phyloP scores from a whole-genome alignment of 1,284 basidiomycete genomes.

The Cutaneotrichosporon dermatis region DNA sequence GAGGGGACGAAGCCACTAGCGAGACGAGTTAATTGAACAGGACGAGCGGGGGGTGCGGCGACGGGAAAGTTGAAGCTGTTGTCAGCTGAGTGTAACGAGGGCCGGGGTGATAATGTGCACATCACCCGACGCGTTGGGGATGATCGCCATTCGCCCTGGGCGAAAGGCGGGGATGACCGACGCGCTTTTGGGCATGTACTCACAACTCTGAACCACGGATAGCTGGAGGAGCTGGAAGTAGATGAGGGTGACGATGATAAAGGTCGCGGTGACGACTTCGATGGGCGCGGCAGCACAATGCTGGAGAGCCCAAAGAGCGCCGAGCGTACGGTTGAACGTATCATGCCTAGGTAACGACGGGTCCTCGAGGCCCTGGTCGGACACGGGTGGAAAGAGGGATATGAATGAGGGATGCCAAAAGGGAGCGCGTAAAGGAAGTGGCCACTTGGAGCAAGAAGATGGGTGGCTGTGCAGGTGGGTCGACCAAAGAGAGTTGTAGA shows the following conservation, averaged over 20 bases:
- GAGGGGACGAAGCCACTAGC: slow-evolving; percentile 19
- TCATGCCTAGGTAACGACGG: slow-evolving; percentile 5
- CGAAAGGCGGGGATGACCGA: background rate
- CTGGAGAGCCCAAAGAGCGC: slow-evolving; percentile 44
- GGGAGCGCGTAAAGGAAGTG: slow-evolving; percentile 4
- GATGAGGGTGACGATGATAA: slow-evolving; percentile 77
- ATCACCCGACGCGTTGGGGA: background rate
- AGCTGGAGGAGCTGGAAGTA: slow-evolving; percentile 87
- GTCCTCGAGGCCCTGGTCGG: slow-evolving; percentile 5
- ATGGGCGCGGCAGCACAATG: slow-evolving; percentile 53
- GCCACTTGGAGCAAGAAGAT: background rate
- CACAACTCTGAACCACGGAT: slow-evolving; percentile 61
- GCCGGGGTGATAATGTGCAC: background rate
- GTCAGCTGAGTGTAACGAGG: slow-evolving; percentile 1
- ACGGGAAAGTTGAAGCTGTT: slow-evolving; percentile 35
- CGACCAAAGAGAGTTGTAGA: background rate
- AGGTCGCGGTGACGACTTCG: slow-evolving; percentile 83
- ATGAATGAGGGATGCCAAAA: background rate
- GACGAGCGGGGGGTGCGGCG: slow-evolving; percentile 27
- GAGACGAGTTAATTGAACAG: slow-evolving; percentile 39
- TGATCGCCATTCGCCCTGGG: background rate
- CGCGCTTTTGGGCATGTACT: slow-evolving; percentile 14
- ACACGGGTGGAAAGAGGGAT: slow-evolving; percentile 4
- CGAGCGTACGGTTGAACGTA: slow-evolving; percentile 27
- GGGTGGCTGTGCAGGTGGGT: background rate